A percentile compares a stretch with the other conserved stretches of the same genome.
Conservation (phyloP, 2,329 filamentous ascomycete genomes). For the Paraphoma chrysanthemicola region DNA sequence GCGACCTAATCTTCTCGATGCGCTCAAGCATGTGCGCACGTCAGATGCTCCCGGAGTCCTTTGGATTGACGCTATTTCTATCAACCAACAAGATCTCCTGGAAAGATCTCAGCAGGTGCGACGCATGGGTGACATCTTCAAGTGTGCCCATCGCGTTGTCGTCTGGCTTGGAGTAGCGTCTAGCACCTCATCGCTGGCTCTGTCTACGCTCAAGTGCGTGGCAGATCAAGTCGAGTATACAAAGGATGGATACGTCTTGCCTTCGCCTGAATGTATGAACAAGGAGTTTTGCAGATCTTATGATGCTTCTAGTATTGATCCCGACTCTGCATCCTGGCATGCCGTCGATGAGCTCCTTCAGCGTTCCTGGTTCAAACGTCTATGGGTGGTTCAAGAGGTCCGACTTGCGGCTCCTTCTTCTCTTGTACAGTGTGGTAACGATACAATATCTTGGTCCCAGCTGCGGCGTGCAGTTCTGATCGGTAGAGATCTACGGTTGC, state of each 20-base stretch:
- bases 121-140: conserved; percentile 15
- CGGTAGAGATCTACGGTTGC: background rate
- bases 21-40: conserved; percentile 4
- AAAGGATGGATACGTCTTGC: background rate
- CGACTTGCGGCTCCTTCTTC: background rate
- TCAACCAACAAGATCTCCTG: conserved; percentile 3
- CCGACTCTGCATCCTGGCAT: background rate
- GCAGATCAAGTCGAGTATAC: background rate
- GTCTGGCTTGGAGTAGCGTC: conserved; percentile 7
- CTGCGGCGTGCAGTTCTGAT: background rate
- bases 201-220: background rate
- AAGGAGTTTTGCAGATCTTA: background rate
- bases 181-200: background rate
- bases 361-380: conserved; percentile 3
- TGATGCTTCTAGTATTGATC: background rate
- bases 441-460: background rate
- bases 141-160: conserved; percentile 7
- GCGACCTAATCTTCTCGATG: background rate
- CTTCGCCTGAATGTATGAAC: background rate
- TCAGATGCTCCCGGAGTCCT: background rate
- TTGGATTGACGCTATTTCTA: conserved; percentile 14
- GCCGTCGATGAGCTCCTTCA: background rate
- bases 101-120: conserved; percentile 12
- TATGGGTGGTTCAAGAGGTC: conserved; percentile 8
- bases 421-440: conserved; percentile 1